Base-by-base conservation (phyloP, 2,329 filamentous ascomycete genomes). In the Phoma herbarum region DNA sequence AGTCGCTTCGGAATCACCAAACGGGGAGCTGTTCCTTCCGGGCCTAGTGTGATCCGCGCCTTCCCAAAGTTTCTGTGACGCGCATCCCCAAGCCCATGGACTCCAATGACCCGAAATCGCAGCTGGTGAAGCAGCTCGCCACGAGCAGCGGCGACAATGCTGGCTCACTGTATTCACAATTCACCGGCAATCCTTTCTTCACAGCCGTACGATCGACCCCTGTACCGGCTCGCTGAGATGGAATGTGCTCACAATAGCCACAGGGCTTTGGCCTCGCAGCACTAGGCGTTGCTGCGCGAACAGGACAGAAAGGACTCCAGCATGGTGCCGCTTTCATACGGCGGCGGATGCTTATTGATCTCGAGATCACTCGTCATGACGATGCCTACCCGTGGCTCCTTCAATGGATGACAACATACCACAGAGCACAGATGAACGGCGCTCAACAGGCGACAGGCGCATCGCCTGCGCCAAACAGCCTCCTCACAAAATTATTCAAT, bases 321-420 rank as follows among this genome's bases (percentile, higher is more conserved):
- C 83, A 88, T 69, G 88, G 88, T 53, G 88, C 89, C n/a, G 85
- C 86, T 42, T 83, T 96, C 56, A 80, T 97, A 58, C 90, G 92
- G 48, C 88, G 90, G 52, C 91, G 94, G 47, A 87, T 99, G 80
- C 88, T 99, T 28, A 92, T 98, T 69, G 93, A 97, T 71, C 88
- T 99, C 70, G 95, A 99, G 78, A 97, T 99, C 77, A 94, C 91
- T 77, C 91, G 92, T 74, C 91, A 94, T 70, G 95, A 99, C 79
- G 88, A 92, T 43, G 93, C 94, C 1, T 99, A 98, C 75, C 88
- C 88, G 39, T 98, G 93, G 94, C 88, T 99, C 41, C 84, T 99
- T 10, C 89, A 93, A 64, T 99, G 95, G 93, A 90, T 99, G 76
- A 93, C 93, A 7, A 85, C 92, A 55, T 92, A 92, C 64, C 91